These are phyloP conservation scores for Xerocomellus chrysenteron DNA, from an alignment of 768 basidiomycete species.

Conservation along the genomic window DNA sequence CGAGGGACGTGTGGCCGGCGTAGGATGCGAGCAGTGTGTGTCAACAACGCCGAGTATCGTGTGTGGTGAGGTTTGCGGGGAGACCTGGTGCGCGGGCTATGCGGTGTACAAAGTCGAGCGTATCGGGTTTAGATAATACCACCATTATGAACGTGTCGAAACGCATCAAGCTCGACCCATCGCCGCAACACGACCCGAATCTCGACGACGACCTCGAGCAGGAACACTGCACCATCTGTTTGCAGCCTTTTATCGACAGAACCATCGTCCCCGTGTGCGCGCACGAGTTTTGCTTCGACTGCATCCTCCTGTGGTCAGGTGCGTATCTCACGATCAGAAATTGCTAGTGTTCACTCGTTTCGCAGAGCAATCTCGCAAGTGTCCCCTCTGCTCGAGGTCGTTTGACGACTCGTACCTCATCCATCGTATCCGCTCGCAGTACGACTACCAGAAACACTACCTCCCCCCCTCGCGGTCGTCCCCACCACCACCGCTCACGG, in stretches of 20 bases:
- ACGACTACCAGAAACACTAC: constrained; percentile 81
- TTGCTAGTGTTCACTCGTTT: background rate
- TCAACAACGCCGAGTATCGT: too few relatives aligned
- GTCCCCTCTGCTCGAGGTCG: constrained; percentile 69
- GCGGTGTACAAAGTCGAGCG: constrained; percentile 54
- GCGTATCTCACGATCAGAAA: constrained; percentile 18
- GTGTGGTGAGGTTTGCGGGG: constrained; percentile 64
- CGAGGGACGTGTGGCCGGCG: constrained; percentile 57
- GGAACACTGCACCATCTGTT: constrained; percentile 75
- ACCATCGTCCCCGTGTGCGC: constrained; percentile 83
- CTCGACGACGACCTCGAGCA: background rate
- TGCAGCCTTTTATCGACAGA: constrained; percentile 73
- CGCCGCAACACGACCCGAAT: constrained; percentile 3
- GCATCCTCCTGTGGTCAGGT: constrained; percentile 85
- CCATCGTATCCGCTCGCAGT: constrained; percentile 73
- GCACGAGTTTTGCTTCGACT: constrained; percentile 94
- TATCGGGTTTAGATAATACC: constrained; percentile 19
- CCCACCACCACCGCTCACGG: constrained; percentile 37
- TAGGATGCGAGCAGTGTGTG: constrained; percentile 64
- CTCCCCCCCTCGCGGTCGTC: constrained; percentile 63
- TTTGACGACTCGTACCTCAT: constrained; percentile 72
- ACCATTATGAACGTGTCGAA: constrained; percentile 29
- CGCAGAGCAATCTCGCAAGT: constrained; percentile 72
- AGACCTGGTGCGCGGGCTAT: constrained; percentile 72
- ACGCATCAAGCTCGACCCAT: constrained; percentile 37